Conservation (phyloP, 441 rosid genomes). For the Adansonia madagascariensis region DNA sequence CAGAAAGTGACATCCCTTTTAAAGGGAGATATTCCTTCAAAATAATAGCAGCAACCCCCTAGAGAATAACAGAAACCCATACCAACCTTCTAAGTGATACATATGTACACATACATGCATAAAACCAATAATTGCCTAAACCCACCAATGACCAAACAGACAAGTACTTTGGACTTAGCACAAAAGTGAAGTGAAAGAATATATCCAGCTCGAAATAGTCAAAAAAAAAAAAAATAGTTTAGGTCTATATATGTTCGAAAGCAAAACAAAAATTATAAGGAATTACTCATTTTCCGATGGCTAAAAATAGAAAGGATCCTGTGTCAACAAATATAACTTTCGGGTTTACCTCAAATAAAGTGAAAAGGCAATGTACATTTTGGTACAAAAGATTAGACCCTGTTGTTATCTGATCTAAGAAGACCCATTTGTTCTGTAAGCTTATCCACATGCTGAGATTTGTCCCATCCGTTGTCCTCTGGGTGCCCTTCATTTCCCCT, state of each 20-base stretch:
- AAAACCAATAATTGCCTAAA: background rate
- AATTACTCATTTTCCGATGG: conserved; percentile 20
- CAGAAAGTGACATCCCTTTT: background rate
- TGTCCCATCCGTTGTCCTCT: conserved; percentile 52
- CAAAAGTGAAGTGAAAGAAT: background rate
- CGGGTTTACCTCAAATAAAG: conserved; percentile 16
- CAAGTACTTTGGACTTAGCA: background rate
- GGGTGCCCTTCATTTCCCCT: conserved; percentile 38
- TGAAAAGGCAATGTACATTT: conserved; percentile 26
- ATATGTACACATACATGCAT: background rate
- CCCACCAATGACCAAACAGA: background rate
- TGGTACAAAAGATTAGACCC: conserved; percentile 30
- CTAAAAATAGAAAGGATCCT: conserved; percentile 22
- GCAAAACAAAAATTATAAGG: conserved; percentile 18
- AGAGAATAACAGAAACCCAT: background rate
- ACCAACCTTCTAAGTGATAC: background rate
- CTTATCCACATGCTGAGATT: conserved; percentile 58
- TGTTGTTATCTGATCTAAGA: conserved; percentile 59
- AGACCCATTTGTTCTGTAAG: conserved; percentile 84
- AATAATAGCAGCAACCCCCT: background rate
- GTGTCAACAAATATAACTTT: background rate
- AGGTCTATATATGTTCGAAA: conserved; percentile 20
- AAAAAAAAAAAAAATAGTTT: background rate
- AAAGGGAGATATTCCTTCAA: background rate
- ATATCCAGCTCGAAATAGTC: background rate